Percentiles rank a stretch among this genome's conserved stretches.
These are phyloP conservation scores for Casuarina equisetifolia DNA, from an alignment of 306 rosid genomes.

Conservation along the genomic window DNA sequence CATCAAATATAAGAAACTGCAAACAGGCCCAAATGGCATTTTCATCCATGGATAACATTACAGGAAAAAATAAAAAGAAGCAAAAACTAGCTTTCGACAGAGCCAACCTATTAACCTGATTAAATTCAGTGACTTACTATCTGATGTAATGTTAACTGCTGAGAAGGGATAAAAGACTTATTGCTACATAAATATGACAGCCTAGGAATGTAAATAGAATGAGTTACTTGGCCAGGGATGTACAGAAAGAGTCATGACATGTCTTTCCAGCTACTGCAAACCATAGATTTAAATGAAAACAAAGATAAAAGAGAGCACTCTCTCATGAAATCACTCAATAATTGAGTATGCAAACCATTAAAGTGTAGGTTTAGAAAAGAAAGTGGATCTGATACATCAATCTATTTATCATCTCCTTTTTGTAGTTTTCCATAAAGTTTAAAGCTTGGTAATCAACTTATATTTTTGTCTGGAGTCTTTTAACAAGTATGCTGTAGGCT, in stretches of 20 bases:
- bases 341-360: no score
- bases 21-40: neutral
- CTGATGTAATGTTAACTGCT: neutral
- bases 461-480: no score
- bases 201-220: neutral
- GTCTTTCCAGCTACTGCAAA: no score
- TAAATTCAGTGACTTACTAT: neutral
- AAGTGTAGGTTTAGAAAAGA: no score
- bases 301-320: no score
- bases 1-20: neutral
- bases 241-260: neutral
- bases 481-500: no score
- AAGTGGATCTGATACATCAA: no score
- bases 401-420: no score
- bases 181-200: neutral
- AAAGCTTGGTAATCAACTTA: no score
- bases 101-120: neutral
- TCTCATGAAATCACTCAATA: no score
- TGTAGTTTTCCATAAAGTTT: no score
- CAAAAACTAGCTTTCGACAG: neutral
- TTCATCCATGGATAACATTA: neutral
- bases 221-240: neutral
- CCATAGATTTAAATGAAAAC: no score
- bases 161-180: neutral
- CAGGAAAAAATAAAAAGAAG: neutral